Conservation (phyloP, 1,284 basidiomycete species). For the Pascua guehoae region DNA sequence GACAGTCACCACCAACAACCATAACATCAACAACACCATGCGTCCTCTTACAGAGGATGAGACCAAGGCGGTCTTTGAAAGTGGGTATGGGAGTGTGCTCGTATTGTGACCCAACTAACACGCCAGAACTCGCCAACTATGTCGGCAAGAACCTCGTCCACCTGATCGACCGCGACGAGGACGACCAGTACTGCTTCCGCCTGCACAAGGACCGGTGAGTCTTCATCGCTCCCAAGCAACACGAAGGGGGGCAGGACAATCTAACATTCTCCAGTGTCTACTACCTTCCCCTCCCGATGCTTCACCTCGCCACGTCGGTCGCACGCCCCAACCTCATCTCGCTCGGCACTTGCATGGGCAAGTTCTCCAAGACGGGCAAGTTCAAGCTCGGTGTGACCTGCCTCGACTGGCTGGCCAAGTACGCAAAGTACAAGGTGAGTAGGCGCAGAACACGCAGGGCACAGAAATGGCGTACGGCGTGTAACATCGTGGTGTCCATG, state of each 20-base stretch:
- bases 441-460: neutral
- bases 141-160: conserved; percentile 53
- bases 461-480: neutral
- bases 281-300: conserved; percentile 89
- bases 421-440: conserved; percentile 93
- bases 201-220: conserved; percentile 72
- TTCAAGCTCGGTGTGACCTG: conserved; percentile 96
- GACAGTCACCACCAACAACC: neutral
- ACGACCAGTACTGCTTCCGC: conserved; percentile 71
- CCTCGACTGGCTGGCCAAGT: conserved; percentile 89
- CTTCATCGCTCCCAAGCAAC: no score
- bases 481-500: no score
- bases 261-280: conserved; percentile 57
- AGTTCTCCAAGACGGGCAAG: conserved; percentile 95
- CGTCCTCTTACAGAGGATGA: conserved; percentile 52
- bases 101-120: neutral
- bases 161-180: conserved; percentile 51
- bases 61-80: conserved; percentile 52
- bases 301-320: conserved; percentile 87
- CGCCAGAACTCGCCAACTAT: conserved; percentile 50
- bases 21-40: conserved; percentile 29
- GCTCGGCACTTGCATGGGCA: conserved; percentile 94
- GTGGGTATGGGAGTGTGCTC: conserved; percentile 26
- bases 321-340: conserved; percentile 89
- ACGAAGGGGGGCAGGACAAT: neutral